Evolutionary conservation across 768 basidiomycete species (phyloP), one percentile per base, ranked within the genome.

Genomic region (Serendipita vermifera): DNA sequence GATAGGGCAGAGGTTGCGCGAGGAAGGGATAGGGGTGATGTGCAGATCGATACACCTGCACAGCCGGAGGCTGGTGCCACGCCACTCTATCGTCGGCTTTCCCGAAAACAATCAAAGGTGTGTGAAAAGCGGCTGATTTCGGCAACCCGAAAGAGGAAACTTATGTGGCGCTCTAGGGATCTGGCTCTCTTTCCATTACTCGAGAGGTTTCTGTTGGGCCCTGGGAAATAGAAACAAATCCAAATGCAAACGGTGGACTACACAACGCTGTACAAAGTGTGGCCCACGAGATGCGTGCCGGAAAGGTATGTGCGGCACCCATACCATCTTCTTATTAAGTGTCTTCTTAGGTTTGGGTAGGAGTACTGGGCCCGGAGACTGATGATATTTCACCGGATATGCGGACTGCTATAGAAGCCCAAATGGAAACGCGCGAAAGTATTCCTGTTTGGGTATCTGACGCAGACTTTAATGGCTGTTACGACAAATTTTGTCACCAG

Each of bases 401-500:
- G 3, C 74, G 78, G 55, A 66, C 67, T 22, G 77, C 75, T 31
- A 75, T 88, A 59, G 79, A 87, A 59, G 61, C 65, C 29, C 69
- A 77, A 62, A 69, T 78, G 60, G 68, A 74, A 22, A 60, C 73
- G 57, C 67, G 68, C 32, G 66, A 71, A 3, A 73, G 71, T 56
- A 60, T 75, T 2, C 74, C 85, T 0, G 84, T 90, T 17, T 90
- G 87, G 88, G 83, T 91, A 22, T 27, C n/a, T 15, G 46, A 64
- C 63, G 74, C 76, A 1, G 87, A 87, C 63, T 89, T 91, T 59
- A 75, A 80, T 58, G 79, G 79, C 51, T 83, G 79, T 64, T 91
- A 91, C 60, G 87, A 89, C 65, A 83, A 85, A 61, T 91, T 88
- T 66, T 91, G 87, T 63, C 88, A 91, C 61, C 86, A 87, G 69